phyloP scores from a whole-genome alignment of 768 basidiomycete species.

The Inosperma sp. region DNA sequence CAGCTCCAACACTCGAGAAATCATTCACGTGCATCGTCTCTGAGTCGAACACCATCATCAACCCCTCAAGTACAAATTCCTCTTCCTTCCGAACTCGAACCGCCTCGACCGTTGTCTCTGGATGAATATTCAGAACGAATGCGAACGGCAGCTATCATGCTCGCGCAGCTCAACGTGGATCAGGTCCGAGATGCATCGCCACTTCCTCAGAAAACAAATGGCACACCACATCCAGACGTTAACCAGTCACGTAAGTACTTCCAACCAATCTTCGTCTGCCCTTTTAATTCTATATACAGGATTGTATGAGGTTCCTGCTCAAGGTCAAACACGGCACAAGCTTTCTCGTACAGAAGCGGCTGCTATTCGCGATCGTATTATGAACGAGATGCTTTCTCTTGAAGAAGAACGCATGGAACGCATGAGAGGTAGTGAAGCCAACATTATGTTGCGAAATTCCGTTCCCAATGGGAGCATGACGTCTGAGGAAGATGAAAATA shows the following conservation, averaged over 20 bases:
- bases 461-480: slow-evolving; percentile 51
- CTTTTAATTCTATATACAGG: slow-evolving; percentile 7
- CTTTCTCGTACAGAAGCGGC: slow-evolving; percentile 80
- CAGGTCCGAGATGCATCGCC: slow-evolving; percentile 48
- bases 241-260: slow-evolving; percentile 19
- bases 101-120: slow-evolving; percentile 55
- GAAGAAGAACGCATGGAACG: slow-evolving; percentile 96
- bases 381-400: slow-evolving; percentile 96
- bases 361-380: slow-evolving; percentile 90
- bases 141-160: slow-evolving; percentile 98
- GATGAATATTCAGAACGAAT: slow-evolving; percentile 99
- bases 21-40: slow-evolving; percentile 13
- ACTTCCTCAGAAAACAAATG: slow-evolving; percentile 18
- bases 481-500: slow-evolving; percentile 85
- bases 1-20: slow-evolving; percentile 8
- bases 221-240: slow-evolving; percentile 15
- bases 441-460: slow-evolving; percentile 56
- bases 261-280: neutral
- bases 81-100: slow-evolving; percentile 13
- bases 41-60: slow-evolving; percentile 15
- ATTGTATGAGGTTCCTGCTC: slow-evolving; percentile 24
- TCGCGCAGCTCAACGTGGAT: slow-evolving; percentile 89
- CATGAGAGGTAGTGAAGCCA: slow-evolving; percentile 74
- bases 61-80: slow-evolving; percentile 11
- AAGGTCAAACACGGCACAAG: slow-evolving; percentile 52